Conservation (phyloP, 2,329 filamentous ascomycete genomes). For the Sclerotinia glacialis region DNA sequence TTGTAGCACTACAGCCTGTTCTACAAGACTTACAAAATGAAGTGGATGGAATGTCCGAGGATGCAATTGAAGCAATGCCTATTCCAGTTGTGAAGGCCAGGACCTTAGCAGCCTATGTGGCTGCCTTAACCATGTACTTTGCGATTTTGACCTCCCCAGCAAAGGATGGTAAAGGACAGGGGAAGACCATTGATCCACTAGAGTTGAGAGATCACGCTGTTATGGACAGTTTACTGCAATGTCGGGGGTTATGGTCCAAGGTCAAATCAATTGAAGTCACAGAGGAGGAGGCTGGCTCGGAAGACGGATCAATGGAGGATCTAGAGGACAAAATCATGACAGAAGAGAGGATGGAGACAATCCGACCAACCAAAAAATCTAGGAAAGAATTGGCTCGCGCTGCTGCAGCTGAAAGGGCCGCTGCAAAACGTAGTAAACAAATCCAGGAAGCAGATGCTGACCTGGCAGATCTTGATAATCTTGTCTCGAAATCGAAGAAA, state of each 20-base stretch:
- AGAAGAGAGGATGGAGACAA: slow-evolving; percentile 10
- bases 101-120: slow-evolving; percentile 81
- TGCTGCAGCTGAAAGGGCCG: slow-evolving; percentile 41
- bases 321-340: slow-evolving; percentile 35
- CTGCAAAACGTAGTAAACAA: slow-evolving; percentile 36
- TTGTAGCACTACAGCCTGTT: slow-evolving; percentile 49
- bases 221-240: slow-evolving; percentile 80
- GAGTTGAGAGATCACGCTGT: slow-evolving; percentile 86
- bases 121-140: slow-evolving; percentile 88
- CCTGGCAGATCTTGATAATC: slow-evolving; percentile 41
- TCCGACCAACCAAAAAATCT: slow-evolving; percentile 15
- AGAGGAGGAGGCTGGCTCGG: slow-evolving; percentile 37
- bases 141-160: slow-evolving; percentile 82
- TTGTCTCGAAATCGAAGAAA: slow-evolving; percentile 33
- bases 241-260: slow-evolving; percentile 75
- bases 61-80: slow-evolving; percentile 32
- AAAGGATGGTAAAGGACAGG: slow-evolving; percentile 52
- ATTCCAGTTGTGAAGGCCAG: slow-evolving; percentile 65
- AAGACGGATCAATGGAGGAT: slow-evolving; percentile 28
- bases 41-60: slow-evolving; percentile 43
- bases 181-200: slow-evolving; percentile 66
- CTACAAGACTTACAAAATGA: slow-evolving; percentile 58
- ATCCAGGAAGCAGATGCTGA: slow-evolving; percentile 45
- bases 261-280: slow-evolving; percentile 60
- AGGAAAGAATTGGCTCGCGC: slow-evolving; percentile 43